phyloP scores from a whole-genome alignment of 2,329 filamentous ascomycete genomes.

The Ceratocystis harringtonii region DNA sequence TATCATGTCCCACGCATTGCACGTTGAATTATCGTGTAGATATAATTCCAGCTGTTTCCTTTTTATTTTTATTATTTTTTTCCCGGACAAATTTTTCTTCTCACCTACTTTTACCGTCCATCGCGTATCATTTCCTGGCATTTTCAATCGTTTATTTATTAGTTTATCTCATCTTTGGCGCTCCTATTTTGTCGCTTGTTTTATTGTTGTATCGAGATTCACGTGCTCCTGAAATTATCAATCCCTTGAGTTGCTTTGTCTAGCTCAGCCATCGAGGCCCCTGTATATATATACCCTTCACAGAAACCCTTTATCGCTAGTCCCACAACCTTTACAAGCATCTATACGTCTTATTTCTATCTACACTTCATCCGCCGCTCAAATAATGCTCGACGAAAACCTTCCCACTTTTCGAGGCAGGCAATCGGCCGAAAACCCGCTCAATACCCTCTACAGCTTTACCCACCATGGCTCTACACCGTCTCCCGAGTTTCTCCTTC shows the following conservation, averaged over 20 bases:
- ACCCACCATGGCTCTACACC: slow-evolving; percentile 67
- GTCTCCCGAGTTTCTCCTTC: slow-evolving; percentile 62
- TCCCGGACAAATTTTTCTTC: not conserved
- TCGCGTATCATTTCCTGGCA: not conserved
- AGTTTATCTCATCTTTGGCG: not conserved
- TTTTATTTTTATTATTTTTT: not conserved
- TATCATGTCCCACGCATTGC: not conserved
- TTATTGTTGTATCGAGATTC: not conserved
- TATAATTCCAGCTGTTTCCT: not conserved
- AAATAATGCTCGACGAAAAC: slow-evolving; percentile 75
- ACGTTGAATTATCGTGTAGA: not conserved
- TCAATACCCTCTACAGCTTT: slow-evolving; percentile 43
- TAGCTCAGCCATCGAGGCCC: not conserved
- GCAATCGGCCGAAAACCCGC: slow-evolving; percentile 36
- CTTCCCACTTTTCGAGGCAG: slow-evolving; percentile 57
- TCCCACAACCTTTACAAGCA: not conserved
- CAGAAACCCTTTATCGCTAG: not conserved
- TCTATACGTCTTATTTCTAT: not conserved
- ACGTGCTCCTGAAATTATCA: not conserved
- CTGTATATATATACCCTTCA: too few relatives aligned
- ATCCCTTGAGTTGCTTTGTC: not conserved
- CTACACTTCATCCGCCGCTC: not conserved
- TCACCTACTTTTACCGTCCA: not conserved
- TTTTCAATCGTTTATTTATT: not conserved
- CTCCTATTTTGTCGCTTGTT: not conserved